phyloP scores from a whole-genome alignment of 257 asterid genomes.

The Cruciata laevipes region DNA sequence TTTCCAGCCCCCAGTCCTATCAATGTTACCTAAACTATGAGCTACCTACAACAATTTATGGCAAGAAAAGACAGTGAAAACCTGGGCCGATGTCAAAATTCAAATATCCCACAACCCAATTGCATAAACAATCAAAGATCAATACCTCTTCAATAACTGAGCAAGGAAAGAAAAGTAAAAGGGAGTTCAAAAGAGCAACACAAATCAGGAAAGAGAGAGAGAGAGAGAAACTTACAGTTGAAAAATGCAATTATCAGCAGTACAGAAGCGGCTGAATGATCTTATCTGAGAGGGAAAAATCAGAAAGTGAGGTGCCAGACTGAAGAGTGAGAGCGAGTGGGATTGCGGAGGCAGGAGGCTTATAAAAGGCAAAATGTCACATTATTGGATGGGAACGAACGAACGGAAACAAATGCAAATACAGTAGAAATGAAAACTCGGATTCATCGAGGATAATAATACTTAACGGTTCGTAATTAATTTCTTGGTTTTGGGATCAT shows the following conservation, averaged over 20 bases:
- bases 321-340: slow-evolving; percentile 5
- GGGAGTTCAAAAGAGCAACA: not conserved
- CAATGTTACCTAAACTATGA: not conserved
- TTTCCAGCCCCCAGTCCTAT: not conserved
- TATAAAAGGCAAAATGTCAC: not conserved
- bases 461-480: not conserved
- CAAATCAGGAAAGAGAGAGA: not conserved
- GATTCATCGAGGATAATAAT: slow-evolving; percentile 7
- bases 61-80: not conserved
- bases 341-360: not conserved
- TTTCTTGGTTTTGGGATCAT: slow-evolving; percentile 1
- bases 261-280: not conserved
- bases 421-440: slow-evolving; percentile 8
- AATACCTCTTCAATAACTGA: not conserved
- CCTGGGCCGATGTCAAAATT: not conserved
- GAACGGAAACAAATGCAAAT: not conserved
- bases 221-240: slow-evolving; percentile 9
- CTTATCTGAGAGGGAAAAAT: not conserved
- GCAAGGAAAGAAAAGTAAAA: not conserved
- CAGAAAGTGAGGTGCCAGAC: not conserved
- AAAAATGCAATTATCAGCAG: not conserved
- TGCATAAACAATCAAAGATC: not conserved
- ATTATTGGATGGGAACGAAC: not conserved
- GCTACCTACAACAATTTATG: not conserved
- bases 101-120: not conserved